These are phyloP conservation scores for Ascochyta koolunga DNA, from an alignment of 2,329 filamentous ascomycete genomes.

Conservation along the genomic window DNA sequence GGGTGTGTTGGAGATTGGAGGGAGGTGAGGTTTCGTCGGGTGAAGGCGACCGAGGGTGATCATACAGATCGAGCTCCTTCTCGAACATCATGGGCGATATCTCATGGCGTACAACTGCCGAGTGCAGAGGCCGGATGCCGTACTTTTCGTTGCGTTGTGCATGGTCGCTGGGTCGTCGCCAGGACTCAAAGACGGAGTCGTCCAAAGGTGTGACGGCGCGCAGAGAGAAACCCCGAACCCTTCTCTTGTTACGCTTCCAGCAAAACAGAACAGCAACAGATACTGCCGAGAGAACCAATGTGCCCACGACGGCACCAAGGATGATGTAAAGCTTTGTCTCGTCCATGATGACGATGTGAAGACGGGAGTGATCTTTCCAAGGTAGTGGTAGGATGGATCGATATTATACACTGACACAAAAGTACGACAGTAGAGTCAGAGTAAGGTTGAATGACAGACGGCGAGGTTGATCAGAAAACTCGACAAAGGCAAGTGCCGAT, in stretches of 20 bases:
- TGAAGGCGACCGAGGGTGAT: slow-evolving; percentile 37
- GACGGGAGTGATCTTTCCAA: neutral
- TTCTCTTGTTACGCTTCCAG: slow-evolving; percentile 43
- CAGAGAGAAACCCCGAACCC: slow-evolving; percentile 43
- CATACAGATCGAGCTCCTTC: slow-evolving; percentile 41
- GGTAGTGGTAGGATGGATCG: slow-evolving; percentile 5
- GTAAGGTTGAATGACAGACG: slow-evolving; percentile 11
- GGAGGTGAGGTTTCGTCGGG: slow-evolving; percentile 25
- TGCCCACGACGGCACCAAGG: slow-evolving; percentile 42
- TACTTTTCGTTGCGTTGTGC: slow-evolving; percentile 45
- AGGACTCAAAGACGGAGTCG: slow-evolving; percentile 50
- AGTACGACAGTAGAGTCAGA: slow-evolving; percentile 1
- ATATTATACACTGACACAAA: slow-evolving; percentile 7
- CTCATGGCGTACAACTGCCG: slow-evolving; percentile 35
- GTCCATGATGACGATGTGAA: slow-evolving; percentile 29
- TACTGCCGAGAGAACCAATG: slow-evolving; percentile 37
- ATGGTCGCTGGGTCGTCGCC: slow-evolving; percentile 48
- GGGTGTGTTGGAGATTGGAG: slow-evolving; percentile 36
- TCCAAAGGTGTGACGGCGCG: slow-evolving; percentile 48
- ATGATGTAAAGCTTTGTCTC: slow-evolving; percentile 46
- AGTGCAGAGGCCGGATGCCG: slow-evolving; percentile 36
- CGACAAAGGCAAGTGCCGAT: slow-evolving; percentile 16
- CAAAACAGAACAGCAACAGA: slow-evolving; percentile 39
- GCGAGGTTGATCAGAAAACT: slow-evolving; percentile 7
- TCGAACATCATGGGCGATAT: slow-evolving; percentile 41